Evolutionary conservation across 2,329 filamentous ascomycete genomes (phyloP).

Genomic region (Fusarium haematococcum): DNA sequence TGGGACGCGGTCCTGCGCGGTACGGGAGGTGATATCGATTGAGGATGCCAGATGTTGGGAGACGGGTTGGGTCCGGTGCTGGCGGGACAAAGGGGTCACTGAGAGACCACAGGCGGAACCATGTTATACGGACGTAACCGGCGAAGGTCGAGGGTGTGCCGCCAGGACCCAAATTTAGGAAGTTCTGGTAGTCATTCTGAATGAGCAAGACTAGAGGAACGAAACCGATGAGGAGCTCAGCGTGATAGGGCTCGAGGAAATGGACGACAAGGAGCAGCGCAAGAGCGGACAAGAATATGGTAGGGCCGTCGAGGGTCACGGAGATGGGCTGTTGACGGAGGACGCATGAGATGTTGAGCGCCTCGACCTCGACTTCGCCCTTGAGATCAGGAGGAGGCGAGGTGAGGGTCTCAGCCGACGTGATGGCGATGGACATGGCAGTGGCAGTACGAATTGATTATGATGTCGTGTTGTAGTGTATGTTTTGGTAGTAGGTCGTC

Average conservation of each 20-base stretch:
- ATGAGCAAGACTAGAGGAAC: constrained; percentile 63
- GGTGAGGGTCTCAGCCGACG: constrained; percentile 43
- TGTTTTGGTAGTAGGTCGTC: constrained; percentile 1
- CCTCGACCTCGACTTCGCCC: constrained; percentile 36
- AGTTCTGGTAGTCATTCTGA: constrained; percentile 80
- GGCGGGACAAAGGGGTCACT: constrained; percentile 76
- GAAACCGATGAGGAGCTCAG: constrained; percentile 63
- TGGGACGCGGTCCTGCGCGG: constrained; percentile 73
- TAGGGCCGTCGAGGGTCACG: constrained; percentile 64
- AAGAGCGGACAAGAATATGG: constrained; percentile 59
- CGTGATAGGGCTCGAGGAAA: constrained; percentile 59
- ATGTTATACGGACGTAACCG: constrained; percentile 80
- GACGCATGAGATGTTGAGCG: constrained; percentile 35
- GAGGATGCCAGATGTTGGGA: constrained; percentile 71
- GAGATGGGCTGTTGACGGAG: constrained; percentile 62
- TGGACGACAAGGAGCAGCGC: constrained; percentile 65
- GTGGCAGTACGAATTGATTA: neutral
- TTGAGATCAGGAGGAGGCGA: constrained; percentile 35
- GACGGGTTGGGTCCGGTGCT: constrained; percentile 60
- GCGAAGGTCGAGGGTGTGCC: constrained; percentile 80
- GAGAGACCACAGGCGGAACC: constrained; percentile 77
- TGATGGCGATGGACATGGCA: constrained; percentile 45
- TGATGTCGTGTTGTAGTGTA: neutral
- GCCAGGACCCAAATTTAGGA: constrained; percentile 81
- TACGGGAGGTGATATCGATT: constrained; percentile 63